phyloP scores from a whole-genome alignment of 495 filamentous ascomycete species.

The Lindgomyces ingoldianus region DNA sequence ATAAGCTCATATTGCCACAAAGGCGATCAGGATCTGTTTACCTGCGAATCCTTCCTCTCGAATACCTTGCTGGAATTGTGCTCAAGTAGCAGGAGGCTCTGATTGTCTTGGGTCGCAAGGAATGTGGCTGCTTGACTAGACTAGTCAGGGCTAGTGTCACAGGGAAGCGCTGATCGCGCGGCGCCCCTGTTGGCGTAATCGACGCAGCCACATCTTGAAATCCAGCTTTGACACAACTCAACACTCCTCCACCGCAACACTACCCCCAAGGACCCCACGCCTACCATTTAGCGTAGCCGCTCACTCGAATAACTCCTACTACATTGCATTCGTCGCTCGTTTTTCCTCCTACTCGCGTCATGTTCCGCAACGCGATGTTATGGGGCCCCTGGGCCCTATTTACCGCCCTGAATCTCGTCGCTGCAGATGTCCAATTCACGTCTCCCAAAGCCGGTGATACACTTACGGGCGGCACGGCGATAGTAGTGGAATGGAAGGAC shows the following conservation, averaged over 20 bases:
- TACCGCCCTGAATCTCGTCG: conserved; percentile 47
- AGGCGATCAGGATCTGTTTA: too few species aligned
- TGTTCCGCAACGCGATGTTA: conserved; percentile 31
- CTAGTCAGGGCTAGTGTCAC: background rate
- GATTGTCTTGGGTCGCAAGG: background rate
- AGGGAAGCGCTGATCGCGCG: background rate
- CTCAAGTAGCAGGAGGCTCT: too few species aligned
- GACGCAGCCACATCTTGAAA: conserved; percentile 23
- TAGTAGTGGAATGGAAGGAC: conserved; percentile 62
- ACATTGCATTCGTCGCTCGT: conserved; percentile 10
- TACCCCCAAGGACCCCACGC: background rate
- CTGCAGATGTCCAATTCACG: conserved; percentile 61
- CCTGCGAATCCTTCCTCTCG: too few species aligned
- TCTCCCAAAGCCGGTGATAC: conserved; percentile 52
- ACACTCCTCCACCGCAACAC: background rate
- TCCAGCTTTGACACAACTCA: conserved; percentile 18
- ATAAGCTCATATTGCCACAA: too few species aligned
- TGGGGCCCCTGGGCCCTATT: conserved; percentile 47
- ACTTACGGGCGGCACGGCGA: conserved; percentile 51
- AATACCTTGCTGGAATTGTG: too few species aligned
- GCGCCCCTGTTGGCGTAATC: conserved; percentile 14
- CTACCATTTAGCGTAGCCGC: background rate
- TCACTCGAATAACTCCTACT: background rate
- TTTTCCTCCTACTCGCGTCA: conserved; percentile 10
- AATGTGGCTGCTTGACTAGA: background rate